phyloP scores from a whole-genome alignment of 139 green algal genomes.

The Astrephomene gubernaculifera region DNA sequence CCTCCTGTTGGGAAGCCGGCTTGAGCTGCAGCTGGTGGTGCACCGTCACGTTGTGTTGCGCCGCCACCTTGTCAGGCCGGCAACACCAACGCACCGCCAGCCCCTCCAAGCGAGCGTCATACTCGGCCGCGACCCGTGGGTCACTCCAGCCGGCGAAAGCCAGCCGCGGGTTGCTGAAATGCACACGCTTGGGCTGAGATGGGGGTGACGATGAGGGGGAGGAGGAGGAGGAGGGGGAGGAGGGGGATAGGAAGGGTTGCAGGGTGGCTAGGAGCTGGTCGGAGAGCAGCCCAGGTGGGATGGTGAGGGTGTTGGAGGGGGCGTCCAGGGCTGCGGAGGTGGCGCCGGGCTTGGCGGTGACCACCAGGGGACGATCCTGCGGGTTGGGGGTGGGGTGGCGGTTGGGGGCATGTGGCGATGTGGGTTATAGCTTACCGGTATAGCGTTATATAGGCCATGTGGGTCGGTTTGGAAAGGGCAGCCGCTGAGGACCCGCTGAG shows the following conservation, averaged over 20 bases:
- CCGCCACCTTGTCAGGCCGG: slow-evolving; percentile 35
- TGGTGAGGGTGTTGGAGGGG: slow-evolving; percentile 16
- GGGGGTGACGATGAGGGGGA: no score
- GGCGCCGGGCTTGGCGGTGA: background rate
- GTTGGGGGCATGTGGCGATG: no score
- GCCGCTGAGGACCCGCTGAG: no score
- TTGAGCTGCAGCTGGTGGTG: slow-evolving; percentile 39
- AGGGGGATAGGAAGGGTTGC: background rate
- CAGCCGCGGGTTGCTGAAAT: slow-evolving; percentile 33
- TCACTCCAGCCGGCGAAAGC: slow-evolving; percentile 33
- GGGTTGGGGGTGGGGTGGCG: no score
- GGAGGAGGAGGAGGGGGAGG: no score
- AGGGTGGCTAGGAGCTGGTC: background rate
- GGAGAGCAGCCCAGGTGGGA: slow-evolving; percentile 12
- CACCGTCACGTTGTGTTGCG: slow-evolving; percentile 14
- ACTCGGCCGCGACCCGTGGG: background rate
- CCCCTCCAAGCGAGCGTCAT: background rate
- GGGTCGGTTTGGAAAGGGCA: no score
- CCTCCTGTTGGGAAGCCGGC: no score
- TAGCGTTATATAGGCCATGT: no score
- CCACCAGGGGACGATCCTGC: slow-evolving; percentile 5
- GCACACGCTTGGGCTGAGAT: slow-evolving; percentile 17
- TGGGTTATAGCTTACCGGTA: no score
- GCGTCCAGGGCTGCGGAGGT: background rate
- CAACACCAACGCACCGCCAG: slow-evolving; percentile 42